Conservation (phyloP, 768 basidiomycete species). For the Auriscalpium orientale region DNA sequence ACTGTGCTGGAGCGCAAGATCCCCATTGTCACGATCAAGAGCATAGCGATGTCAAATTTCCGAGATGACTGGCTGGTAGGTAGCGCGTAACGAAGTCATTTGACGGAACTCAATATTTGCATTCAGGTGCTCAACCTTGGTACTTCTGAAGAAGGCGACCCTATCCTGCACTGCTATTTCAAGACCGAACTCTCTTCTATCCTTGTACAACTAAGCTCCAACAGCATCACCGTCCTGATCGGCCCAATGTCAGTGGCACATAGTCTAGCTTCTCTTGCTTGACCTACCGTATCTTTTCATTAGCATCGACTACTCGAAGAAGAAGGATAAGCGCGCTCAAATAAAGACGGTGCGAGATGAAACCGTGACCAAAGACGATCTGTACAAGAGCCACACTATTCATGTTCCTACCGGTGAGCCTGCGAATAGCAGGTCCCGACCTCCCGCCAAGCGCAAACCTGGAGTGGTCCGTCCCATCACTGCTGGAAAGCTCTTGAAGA, state of each 20-base stretch:
- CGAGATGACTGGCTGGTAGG: slow-evolving; percentile 93
- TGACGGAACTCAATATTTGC: background rate
- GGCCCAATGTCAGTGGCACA: slow-evolving; percentile 58
- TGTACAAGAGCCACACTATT: slow-evolving; percentile 91
- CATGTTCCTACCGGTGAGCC: slow-evolving; percentile 86
- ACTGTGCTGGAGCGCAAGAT: slow-evolving; percentile 80
- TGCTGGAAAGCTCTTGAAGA: slow-evolving; percentile 70
- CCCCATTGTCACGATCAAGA: slow-evolving; percentile 79
- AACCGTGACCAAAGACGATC: slow-evolving; percentile 64
- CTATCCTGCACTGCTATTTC: slow-evolving; percentile 83
- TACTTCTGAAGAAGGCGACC: slow-evolving; percentile 88
- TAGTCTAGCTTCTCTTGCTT: background rate
- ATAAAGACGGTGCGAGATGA: slow-evolving; percentile 92
- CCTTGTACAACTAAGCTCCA: slow-evolving; percentile 74
- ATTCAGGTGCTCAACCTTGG: slow-evolving; percentile 68
- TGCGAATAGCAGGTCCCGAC: slow-evolving; percentile 70
- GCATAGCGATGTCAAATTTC: slow-evolving; percentile 79
- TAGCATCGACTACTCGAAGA: slow-evolving; percentile 88
- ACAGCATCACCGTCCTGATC: slow-evolving; percentile 63
- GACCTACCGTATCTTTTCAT: too few species aligned
- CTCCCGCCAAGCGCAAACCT: slow-evolving; percentile 81
- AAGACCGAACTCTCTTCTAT: slow-evolving; percentile 91
- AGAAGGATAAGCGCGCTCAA: slow-evolving; percentile 88
- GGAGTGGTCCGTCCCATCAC: slow-evolving; percentile 83
- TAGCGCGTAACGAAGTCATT: background rate